A percentile compares a stretch with the other conserved stretches of the same genome.
These are phyloP conservation scores for Penicillium pancosmium DNA, from an alignment of 495 filamentous ascomycete genomes.

Conservation along the genomic window DNA sequence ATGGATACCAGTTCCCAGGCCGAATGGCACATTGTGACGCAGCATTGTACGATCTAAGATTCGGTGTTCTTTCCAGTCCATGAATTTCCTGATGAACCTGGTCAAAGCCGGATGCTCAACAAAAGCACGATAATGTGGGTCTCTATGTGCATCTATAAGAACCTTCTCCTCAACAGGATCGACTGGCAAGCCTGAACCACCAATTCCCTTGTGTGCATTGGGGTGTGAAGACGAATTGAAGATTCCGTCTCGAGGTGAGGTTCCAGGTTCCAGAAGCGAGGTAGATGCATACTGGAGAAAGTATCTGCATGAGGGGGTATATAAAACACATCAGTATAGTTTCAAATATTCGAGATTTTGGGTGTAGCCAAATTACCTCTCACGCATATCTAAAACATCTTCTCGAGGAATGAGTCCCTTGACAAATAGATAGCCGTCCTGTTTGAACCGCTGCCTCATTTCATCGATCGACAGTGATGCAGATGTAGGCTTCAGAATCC, in stretches of 20 bases:
- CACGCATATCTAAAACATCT: conserved; percentile 52
- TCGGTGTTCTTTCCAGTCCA: conserved; percentile 49
- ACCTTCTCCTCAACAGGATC: conserved; percentile 39
- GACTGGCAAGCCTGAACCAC: conserved; percentile 39
- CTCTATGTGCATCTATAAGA: conserved; percentile 48
- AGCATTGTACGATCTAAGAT: conserved; percentile 46
- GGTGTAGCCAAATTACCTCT: conserved; percentile 21
- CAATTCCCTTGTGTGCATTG: conserved; percentile 50
- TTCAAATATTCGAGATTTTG: background rate
- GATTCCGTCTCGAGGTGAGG: conserved; percentile 36
- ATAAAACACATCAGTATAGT: background rate
- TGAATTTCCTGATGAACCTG: conserved; percentile 50
- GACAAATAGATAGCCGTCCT: conserved; percentile 56
- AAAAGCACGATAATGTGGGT: conserved; percentile 50
- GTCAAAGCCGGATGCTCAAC: conserved; percentile 50
- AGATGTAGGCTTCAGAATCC: conserved; percentile 16
- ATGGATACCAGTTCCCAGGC: conserved; percentile 55
- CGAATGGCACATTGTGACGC: conserved; percentile 57
- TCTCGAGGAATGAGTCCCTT: conserved; percentile 53
- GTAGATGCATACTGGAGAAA: conserved; percentile 52
- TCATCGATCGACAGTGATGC: conserved; percentile 25
- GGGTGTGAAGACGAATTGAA: conserved; percentile 48
- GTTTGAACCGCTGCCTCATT: conserved; percentile 43
- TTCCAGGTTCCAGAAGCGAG: conserved; percentile 44
- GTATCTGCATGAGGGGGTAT: conserved; percentile 31